Base-by-base conservation (phyloP, 2,329 filamentous ascomycete genomes). In the Fusarium phyllophilum region DNA sequence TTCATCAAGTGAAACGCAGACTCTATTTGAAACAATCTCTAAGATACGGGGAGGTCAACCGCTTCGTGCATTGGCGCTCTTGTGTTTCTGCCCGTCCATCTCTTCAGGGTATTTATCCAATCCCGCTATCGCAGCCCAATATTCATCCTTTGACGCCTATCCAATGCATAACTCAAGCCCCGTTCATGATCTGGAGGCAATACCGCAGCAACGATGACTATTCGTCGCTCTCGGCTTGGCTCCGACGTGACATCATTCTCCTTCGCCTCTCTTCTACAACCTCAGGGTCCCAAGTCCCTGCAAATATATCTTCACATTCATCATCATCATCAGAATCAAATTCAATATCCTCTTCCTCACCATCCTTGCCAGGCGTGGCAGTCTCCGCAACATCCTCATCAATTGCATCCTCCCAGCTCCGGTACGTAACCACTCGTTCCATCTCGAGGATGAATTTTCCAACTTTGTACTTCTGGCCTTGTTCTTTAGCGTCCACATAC, bases 361-460 rank as follows among this genome's bases (percentile, higher is more conserved):
- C 62, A 14, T 60, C 45, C 31, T 62, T 71, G 7, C 65, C 64
- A 22, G 67, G 46, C 8, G 69, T 68, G 38, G 72, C 61, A 31
- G 31, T 51, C 38, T 39, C 39, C 9, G 58, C 65, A 38, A 26
- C 51, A 26, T 73, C 61, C 29, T 75, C 72, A 7, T 63, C 69
- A 5, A 72, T 62, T 14, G 79, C 57, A 54, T 83, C 80, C 62
- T 82, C 89, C 90, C 89, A 92, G 61, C 81, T 83, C 39, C 85
- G 84, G 51, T 85, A 83, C 18, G 85, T 83, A 31, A 88, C 84
- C 22, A 91, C 87, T 60, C 89, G 83, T 78, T 88, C 86, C 44
- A 87, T 89, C 82, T 93, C 91, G 44, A 93, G 80, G 36, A 92
- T 92, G 78, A 89, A 92, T 80, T 92, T 92, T 74, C 90, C 90